Evolutionary conservation across 441 rosid species (phyloP), one percentile per base, ranked within the genome.

Genomic region (Populus hybrid): DNA sequence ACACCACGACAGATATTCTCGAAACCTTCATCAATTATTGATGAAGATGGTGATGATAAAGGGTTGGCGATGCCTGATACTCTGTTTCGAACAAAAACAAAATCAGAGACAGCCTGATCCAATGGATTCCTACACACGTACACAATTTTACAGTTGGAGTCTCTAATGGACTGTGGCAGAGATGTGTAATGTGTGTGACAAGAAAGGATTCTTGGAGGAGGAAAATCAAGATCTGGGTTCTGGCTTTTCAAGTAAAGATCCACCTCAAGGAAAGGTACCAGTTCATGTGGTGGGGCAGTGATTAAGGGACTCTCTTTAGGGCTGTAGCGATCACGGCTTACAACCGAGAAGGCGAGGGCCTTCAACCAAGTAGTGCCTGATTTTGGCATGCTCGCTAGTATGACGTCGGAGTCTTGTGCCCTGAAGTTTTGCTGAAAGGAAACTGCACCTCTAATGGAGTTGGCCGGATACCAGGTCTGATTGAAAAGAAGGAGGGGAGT

Each of bases 41-140:
- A 34, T 34, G 35, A 32, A 4, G 34, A 32, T 32, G 34, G 6
- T 34, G 65, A 9, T 0, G 77, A 23, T 16, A 72, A 1, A 0
- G 26, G 40, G 23, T 10, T 21, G 3, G 35, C 12, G 46, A 11
- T 40, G 46, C 6, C 21, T n/a, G 12, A 0, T 9, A 9, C 23
- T n/a, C 65, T 59, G 21, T 66, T 72, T 1, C 0, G 6, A 2
- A 3, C 0, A 14, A 75, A 82, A 21, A 32, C 5, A 78, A 80
- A 82, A 5, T 8, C 1, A 0, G 84, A 80, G 10, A 82, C 32
- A 42, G 73, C 12, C 9, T 35, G 54, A 26, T 83, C 85, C 74
- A 77, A 30, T 1, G 87, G 85, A 67, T 84, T 77, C n/a, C 85
- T 78, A 30, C 85, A 79, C 2, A 76, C 11, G 21, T 85, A 82